Evolutionary conservation across 139 green algal species (phyloP).

Genomic region (Chlamydomonas asymmetrica): DNA sequence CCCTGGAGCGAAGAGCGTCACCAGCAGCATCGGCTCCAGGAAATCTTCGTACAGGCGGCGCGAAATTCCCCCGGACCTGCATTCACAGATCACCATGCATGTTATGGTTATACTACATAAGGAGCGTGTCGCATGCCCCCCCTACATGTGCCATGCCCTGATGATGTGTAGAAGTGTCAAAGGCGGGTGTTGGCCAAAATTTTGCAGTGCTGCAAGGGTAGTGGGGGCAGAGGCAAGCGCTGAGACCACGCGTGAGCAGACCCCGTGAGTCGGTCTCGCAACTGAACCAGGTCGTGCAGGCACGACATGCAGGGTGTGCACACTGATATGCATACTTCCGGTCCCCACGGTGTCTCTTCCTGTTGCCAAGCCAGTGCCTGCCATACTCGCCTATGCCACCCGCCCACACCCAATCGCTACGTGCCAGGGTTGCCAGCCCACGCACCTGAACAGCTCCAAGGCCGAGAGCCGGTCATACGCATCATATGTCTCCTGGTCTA

Average conservation of each 20-base stretch:
- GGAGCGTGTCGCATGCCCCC: neutral
- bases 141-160: too few species aligned
- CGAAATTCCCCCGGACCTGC: conserved; percentile 48
- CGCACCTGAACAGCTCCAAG: conserved; percentile 62
- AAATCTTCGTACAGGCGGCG: conserved; percentile 75
- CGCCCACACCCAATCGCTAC: neutral
- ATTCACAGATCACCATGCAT: neutral
- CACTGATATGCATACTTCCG: neutral
- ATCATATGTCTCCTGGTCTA: conserved; percentile 56
- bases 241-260: too few species aligned
- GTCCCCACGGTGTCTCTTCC: neutral
- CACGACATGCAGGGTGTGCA: neutral
- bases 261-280: neutral
- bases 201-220: neutral
- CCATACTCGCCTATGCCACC: neutral
- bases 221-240: neutral
- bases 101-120: neutral
- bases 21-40: conserved; percentile 80
- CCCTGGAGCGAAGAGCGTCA: conserved; percentile 84
- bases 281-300: neutral
- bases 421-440: too few species aligned
- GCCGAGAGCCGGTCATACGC: conserved; percentile 74
- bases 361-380: neutral
- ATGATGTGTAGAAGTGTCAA: too few species aligned
- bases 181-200: too few species aligned